Percentiles rank a stretch among this genome's conserved stretches.
Evolutionary conservation across 345 rosid species (phyloP).

Genomic region (Stellera chamaejasme): DNA sequence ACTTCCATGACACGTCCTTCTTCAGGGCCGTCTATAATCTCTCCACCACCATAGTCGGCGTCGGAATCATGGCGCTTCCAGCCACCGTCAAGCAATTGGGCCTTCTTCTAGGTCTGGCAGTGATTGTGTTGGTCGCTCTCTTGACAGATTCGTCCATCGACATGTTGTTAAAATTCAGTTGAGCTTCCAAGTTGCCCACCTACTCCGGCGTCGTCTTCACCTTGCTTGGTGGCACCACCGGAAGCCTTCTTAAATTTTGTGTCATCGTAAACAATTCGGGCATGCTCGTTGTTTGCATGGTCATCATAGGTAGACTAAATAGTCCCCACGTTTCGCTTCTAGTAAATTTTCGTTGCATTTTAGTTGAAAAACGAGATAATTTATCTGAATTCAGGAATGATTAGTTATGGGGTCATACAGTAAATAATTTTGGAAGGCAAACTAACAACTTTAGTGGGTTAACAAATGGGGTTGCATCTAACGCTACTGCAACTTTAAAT

Average conservation of each 20-base stretch:
- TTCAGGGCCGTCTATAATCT: constrained; percentile 59
- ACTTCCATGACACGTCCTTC: constrained; percentile 43
- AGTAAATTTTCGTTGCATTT: background rate
- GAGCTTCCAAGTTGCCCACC: constrained; percentile 40
- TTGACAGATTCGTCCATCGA: constrained; percentile 44
- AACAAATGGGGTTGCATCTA: too few species aligned
- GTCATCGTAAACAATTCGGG: constrained; percentile 54
- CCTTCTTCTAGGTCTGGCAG: constrained; percentile 34
- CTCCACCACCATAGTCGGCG: constrained; percentile 58
- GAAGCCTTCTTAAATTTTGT: constrained; percentile 44
- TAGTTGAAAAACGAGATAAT: background rate
- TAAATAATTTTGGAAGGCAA: too few species aligned
- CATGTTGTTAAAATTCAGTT: constrained; percentile 40
- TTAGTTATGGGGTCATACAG: background rate
- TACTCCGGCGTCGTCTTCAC: constrained; percentile 46
- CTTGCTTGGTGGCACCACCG: constrained; percentile 35
- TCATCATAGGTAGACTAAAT: constrained; percentile 39
- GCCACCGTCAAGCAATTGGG: constrained; percentile 52
- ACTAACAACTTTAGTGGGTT: too few species aligned
- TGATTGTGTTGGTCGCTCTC: constrained; percentile 34
- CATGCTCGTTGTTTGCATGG: constrained; percentile 59
- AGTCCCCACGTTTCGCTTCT: background rate
- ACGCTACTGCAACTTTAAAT: too few species aligned
- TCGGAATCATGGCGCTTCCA: constrained; percentile 65
- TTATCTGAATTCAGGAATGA: background rate